Conservation (phyloP, 495 filamentous ascomycete species). For the Margaritispora aquatica region DNA sequence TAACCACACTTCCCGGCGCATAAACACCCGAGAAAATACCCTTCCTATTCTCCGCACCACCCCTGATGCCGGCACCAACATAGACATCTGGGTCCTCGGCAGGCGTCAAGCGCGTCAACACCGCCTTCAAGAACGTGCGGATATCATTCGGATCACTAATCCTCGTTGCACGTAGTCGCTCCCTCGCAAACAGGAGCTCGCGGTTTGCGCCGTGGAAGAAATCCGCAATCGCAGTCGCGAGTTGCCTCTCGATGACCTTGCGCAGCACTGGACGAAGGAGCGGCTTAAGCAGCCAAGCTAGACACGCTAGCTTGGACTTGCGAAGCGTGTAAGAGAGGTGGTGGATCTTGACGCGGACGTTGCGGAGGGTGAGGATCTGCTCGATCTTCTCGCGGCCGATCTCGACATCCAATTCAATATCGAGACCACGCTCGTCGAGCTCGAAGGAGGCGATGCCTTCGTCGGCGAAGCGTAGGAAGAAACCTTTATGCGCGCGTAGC, state of each 20-base stretch:
- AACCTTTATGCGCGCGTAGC: slow-evolving; percentile 56
- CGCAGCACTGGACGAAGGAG: slow-evolving; percentile 75
- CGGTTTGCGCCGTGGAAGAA: slow-evolving; percentile 68
- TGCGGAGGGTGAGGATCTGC: slow-evolving; percentile 70
- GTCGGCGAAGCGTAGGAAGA: slow-evolving; percentile 58
- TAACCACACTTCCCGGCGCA: slow-evolving; percentile 81
- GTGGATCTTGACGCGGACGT: slow-evolving; percentile 75
- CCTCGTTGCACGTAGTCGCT: slow-evolving; percentile 76
- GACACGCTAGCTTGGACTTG: slow-evolving; percentile 65
- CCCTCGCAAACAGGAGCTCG: slow-evolving; percentile 79
- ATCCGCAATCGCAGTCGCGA: slow-evolving; percentile 65
- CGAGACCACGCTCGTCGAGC: slow-evolving; percentile 79
- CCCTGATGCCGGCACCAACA: slow-evolving; percentile 55
- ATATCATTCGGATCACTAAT: slow-evolving; percentile 78
- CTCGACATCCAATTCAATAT: slow-evolving; percentile 78
- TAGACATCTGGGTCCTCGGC: slow-evolving; percentile 69
- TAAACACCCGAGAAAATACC: slow-evolving; percentile 80
- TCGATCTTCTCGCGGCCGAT: slow-evolving; percentile 68
- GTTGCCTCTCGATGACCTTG: slow-evolving; percentile 68
- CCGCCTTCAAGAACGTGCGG: slow-evolving; percentile 72
- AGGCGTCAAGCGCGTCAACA: slow-evolving; percentile 66
- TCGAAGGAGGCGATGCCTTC: slow-evolving; percentile 79
- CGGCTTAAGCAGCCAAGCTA: slow-evolving; percentile 81
- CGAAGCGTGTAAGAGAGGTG: slow-evolving; percentile 75
- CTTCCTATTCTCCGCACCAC: slow-evolving; percentile 17